phyloP scores from a whole-genome alignment of 2,329 filamentous ascomycete genomes.

The Calonectria multiphialidica region DNA sequence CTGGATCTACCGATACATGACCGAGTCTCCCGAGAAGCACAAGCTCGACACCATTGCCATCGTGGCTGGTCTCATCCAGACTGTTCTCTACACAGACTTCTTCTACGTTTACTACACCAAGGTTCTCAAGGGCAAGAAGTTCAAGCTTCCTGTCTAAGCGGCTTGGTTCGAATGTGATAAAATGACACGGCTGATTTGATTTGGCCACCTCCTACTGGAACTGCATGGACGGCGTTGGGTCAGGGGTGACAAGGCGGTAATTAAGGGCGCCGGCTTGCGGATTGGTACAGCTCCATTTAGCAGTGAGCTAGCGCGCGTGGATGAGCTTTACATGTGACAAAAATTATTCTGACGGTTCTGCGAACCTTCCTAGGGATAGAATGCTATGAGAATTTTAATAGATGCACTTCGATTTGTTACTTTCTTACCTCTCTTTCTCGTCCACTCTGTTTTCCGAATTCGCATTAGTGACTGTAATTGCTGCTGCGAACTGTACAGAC shows the following conservation, averaged over 20 bases:
- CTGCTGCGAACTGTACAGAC: too few species aligned
- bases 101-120: slow-evolving; percentile 99
- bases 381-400: slow-evolving; percentile 21
- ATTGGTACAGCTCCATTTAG: slow-evolving; percentile 34
- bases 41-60: slow-evolving; percentile 88
- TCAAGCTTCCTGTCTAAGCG: slow-evolving; percentile 82
- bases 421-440: background rate
- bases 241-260: slow-evolving; percentile 42
- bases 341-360: slow-evolving; percentile 8
- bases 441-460: too few species aligned
- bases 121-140: slow-evolving; percentile 90
- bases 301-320: slow-evolving; percentile 7
- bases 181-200: background rate
- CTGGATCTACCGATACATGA: slow-evolving; percentile 93
- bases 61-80: slow-evolving; percentile 91
- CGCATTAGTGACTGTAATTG: background rate
- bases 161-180: background rate
- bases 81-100: slow-evolving; percentile 96
- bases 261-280: slow-evolving; percentile 41
- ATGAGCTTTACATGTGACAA: slow-evolving; percentile 9
- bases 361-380: slow-evolving; percentile 7
- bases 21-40: slow-evolving; percentile 71
- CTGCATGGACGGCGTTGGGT: slow-evolving; percentile 49
- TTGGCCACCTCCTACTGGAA: slow-evolving; percentile 29
- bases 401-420: background rate